A percentile compares a stretch with the other conserved stretches of the same genome.
Conservation (phyloP, 2,329 filamentous ascomycete genomes). For the Calonectria multiphialidica region DNA sequence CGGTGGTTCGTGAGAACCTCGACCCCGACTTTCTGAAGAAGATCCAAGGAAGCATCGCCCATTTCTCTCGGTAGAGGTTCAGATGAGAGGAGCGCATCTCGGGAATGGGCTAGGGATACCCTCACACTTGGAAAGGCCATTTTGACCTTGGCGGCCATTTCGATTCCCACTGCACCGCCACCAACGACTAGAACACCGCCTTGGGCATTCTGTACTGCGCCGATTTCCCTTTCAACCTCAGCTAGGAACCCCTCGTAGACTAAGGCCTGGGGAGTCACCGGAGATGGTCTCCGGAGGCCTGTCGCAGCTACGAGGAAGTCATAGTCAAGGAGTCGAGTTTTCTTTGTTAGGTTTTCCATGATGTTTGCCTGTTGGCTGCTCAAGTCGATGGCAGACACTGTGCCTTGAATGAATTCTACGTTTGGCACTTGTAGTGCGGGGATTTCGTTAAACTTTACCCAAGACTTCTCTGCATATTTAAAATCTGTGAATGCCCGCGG, state of each 20-base stretch:
- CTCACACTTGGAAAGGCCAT: constrained; percentile 70
- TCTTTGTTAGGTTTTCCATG: constrained; percentile 59
- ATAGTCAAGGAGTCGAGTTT: constrained; percentile 62
- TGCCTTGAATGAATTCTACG: constrained; percentile 75
- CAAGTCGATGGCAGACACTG: constrained; percentile 70
- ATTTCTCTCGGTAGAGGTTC: constrained; percentile 79
- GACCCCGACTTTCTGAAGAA: constrained; percentile 73
- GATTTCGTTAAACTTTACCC: constrained; percentile 77
- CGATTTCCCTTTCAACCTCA: constrained; percentile 72
- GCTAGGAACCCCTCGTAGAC: constrained; percentile 71
- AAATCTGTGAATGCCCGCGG: constrained; percentile 77
- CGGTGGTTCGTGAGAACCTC: constrained; percentile 73
- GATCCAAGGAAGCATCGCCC: constrained; percentile 69
- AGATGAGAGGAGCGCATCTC: constrained; percentile 77
- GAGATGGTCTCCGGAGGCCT: constrained; percentile 77
- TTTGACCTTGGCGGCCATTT: constrained; percentile 85
- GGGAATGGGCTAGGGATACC: constrained; percentile 80
- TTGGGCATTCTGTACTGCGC: constrained; percentile 61
- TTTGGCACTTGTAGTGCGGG: constrained; percentile 72
- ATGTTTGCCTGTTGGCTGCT: constrained; percentile 69
- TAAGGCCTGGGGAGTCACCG: constrained; percentile 77
- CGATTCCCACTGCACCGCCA: constrained; percentile 82
- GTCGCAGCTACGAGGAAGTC: constrained; percentile 81
- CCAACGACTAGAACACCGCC: constrained; percentile 80
- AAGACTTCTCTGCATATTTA: constrained; percentile 74